Evolutionary conservation across 495 filamentous ascomycete genomes (phyloP).

Genomic region (Hypomontagnella submonticulosa): DNA sequence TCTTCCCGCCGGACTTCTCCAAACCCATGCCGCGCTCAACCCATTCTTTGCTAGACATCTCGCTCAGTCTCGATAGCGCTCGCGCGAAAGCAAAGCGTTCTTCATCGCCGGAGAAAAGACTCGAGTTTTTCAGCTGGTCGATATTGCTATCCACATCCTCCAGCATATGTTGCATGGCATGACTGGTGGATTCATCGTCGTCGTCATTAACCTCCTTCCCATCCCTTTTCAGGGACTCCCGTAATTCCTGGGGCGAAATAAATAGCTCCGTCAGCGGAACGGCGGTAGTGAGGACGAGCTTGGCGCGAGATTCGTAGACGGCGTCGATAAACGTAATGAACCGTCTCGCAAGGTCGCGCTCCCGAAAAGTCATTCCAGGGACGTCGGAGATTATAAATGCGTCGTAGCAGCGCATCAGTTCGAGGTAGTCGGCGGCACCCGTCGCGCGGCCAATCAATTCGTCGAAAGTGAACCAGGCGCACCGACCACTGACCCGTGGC

Average conservation of each 20-base stretch:
- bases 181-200: slow-evolving; percentile 71
- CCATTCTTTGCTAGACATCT: slow-evolving; percentile 97
- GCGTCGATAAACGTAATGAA: slow-evolving; percentile 99
- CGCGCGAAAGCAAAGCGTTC: slow-evolving; percentile 96
- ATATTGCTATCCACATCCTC: slow-evolving; percentile 92
- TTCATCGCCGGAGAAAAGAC: slow-evolving; percentile 93
- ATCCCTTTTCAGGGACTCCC: slow-evolving; percentile 59
- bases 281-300: slow-evolving; percentile 90
- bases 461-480: slow-evolving; percentile 88
- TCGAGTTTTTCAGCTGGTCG: slow-evolving; percentile 83
- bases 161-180: slow-evolving; percentile 90
- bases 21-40: slow-evolving; percentile 85
- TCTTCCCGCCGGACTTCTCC: slow-evolving; percentile 65
- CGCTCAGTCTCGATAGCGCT: slow-evolving; percentile 81
- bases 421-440: slow-evolving; percentile 93
- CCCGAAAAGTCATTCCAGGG: slow-evolving; percentile 85
- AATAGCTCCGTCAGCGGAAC: slow-evolving; percentile 88
- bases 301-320: slow-evolving; percentile 87
- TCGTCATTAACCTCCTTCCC: slow-evolving; percentile 54
- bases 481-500: slow-evolving; percentile 85
- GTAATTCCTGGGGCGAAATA: slow-evolving; percentile 81
- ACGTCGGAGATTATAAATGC: slow-evolving; percentile 92
- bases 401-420: slow-evolving; percentile 89
- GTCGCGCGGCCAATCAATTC: slow-evolving; percentile 89
- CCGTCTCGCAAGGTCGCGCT: slow-evolving; percentile 88